phyloP scores from a whole-genome alignment of 2,329 filamentous ascomycete species.

The Erysiphe neolycopersici region DNA sequence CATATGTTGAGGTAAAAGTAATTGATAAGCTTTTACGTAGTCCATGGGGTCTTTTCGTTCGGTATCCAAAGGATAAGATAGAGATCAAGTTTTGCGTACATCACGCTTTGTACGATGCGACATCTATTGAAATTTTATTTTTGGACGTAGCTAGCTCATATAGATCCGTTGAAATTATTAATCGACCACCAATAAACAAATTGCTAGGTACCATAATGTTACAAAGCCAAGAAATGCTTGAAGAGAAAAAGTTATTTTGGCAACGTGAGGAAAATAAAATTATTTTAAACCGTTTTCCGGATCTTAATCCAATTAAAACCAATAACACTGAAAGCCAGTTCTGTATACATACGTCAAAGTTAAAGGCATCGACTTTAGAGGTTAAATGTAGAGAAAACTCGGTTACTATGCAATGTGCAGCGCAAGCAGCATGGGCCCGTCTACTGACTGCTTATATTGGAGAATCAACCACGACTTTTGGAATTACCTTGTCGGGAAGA shows the following conservation, averaged over 20 bases:
- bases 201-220: constrained; percentile 20
- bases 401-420: constrained; percentile 49
- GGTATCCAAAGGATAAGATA: background rate
- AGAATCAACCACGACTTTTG: constrained; percentile 48
- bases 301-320: constrained; percentile 34
- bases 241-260: constrained; percentile 33
- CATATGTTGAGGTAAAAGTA: background rate
- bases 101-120: constrained; percentile 68
- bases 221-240: constrained; percentile 10
- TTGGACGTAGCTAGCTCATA: constrained; percentile 24
- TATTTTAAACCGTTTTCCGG: constrained; percentile 45
- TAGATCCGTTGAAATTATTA: constrained; percentile 7
- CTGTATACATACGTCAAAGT: constrained; percentile 15
- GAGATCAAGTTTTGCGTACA: constrained; percentile 19
- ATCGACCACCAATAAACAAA: constrained; percentile 15
- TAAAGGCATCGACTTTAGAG: constrained; percentile 23
- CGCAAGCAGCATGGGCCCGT: constrained; percentile 55
- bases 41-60: constrained; percentile 11
- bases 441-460: constrained; percentile 53
- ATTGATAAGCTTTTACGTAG: constrained; percentile 2
- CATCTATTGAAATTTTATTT: constrained; percentile 40
- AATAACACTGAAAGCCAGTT: constrained; percentile 14
- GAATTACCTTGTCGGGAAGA: constrained; percentile 54
- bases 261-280: constrained; percentile 22
- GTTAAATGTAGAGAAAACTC: constrained; percentile 25